Base-by-base conservation (phyloP, 2,329 filamentous ascomycete genomes). In the Aspergillus arachidicola region DNA sequence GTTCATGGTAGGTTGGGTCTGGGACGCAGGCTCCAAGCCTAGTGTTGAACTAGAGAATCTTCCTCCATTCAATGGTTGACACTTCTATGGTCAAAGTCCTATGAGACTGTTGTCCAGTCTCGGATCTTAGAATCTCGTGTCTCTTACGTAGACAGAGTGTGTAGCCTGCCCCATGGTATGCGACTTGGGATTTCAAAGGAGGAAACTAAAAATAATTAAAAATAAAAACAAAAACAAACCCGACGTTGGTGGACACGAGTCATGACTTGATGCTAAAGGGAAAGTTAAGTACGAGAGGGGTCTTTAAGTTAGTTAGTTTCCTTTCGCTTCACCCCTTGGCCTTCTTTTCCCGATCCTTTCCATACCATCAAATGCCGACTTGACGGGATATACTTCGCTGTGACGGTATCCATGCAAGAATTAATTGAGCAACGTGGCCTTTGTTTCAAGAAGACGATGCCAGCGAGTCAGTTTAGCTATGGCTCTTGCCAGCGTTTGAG, bases 241-340 rank as follows among this genome's bases (percentile, higher is more conserved):
- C n/a, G 21, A 55, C 34, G 32, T 55, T 38, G 51, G 32, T 21
- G 32, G 32, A n/a, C 51, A 54, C 51, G 51, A 54, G 51, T 54
- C 51, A 54, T 54, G 51, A 28, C 19, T 23, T 9, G 51, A 54
- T 11, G 30, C 51, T 54, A 54, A 23, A 28, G 16, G 46, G 46
- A 30, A 51, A 36, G 51, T 54, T 23, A 36, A 54, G 51, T 38
- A 55, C 32, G 51, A 38, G 32, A 28, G 11, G 12, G 45, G 12
- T 16, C 12, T 28, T 12, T 38, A n/a, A 38, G 32, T 23, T 55
- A 28, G 51, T 55, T 36, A 36, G 34, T 36, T 6, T 36, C 34
- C 14, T 36, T 36, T 6, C 10, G 34, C 34, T 36, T 36, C 34
- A 54, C 46, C 23, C 46, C 46, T 30, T 51, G 26, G 26, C 14